These are phyloP conservation scores for Pleurotus platypus DNA, from an alignment of 768 basidiomycete genomes.

Conservation along the genomic window DNA sequence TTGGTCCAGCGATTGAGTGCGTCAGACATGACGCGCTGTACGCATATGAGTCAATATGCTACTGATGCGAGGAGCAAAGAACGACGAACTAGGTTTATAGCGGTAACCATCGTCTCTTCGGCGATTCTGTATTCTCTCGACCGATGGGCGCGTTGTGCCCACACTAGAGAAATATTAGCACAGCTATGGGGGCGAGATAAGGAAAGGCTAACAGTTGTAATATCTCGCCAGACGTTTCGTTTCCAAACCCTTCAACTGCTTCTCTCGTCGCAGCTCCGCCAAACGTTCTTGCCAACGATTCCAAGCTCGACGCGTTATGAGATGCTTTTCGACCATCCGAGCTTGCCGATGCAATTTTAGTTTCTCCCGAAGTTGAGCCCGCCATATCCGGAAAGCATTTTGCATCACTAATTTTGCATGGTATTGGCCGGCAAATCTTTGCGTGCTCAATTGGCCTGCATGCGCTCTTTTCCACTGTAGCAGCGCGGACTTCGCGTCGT, in stretches of 20 bases:
- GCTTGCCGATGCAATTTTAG: constrained; percentile 52
- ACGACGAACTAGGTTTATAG: constrained; percentile 33
- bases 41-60: neutral
- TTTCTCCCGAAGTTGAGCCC: constrained; percentile 45
- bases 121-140: constrained; percentile 37
- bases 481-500: constrained; percentile 30
- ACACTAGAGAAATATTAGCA: constrained; percentile 31
- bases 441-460: constrained; percentile 41
- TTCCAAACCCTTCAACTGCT: constrained; percentile 41
- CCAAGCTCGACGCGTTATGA: constrained; percentile 46
- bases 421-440: constrained; percentile 46
- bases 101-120: constrained; percentile 38
- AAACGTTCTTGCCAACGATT: constrained; percentile 44
- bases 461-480: constrained; percentile 43
- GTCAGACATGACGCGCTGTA: constrained; percentile 49
- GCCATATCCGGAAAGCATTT: constrained; percentile 50
- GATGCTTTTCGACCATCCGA: constrained; percentile 46
- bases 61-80: neutral
- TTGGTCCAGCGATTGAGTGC: constrained; percentile 64
- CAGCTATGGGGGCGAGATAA: constrained; percentile 14
- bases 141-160: constrained; percentile 37
- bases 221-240: constrained; percentile 27
- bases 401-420: constrained; percentile 37
- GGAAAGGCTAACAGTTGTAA: constrained; percentile 29
- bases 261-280: constrained; percentile 39